A percentile compares a stretch with the other conserved stretches of the same genome.
Evolutionary conservation across 1,284 basidiomycete genomes (phyloP).

Genomic region (Serendipita sp.): DNA sequence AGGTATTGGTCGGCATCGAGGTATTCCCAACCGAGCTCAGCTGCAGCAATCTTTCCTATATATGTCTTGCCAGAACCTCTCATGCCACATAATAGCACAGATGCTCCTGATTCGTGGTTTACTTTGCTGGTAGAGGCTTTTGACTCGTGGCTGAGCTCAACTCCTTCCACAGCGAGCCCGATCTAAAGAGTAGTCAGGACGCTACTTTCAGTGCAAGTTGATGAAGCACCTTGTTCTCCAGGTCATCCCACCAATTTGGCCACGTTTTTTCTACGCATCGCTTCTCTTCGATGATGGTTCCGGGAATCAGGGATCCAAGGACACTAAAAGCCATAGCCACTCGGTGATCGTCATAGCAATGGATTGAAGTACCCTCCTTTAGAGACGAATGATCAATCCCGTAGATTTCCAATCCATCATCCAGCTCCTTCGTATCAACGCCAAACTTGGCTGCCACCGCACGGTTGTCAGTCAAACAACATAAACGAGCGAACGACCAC

Average conservation of each 20-base stretch:
- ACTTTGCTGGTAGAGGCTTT: constrained; percentile 30
- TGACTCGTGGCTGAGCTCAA: constrained; percentile 39
- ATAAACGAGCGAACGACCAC: background rate
- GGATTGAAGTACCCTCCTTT: constrained; percentile 58
- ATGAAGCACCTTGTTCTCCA: constrained; percentile 66
- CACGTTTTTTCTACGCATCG: constrained; percentile 98
- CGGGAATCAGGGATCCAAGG: constrained; percentile 58
- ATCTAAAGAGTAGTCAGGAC: constrained; percentile 39
- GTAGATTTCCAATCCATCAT: constrained; percentile 85
- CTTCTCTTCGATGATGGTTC: constrained; percentile 85
- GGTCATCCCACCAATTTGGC: constrained; percentile 99
- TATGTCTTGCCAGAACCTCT: constrained; percentile 92
- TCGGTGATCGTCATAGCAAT: constrained; percentile 97
- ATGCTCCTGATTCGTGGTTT: constrained; percentile 35
- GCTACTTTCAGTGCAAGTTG: background rate
- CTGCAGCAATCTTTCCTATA: constrained; percentile 68
- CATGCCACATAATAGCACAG: constrained; percentile 88
- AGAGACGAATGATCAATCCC: constrained; percentile 56
- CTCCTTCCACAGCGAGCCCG: constrained; percentile 76
- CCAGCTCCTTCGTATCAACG: constrained; percentile 80
- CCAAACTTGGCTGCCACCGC: constrained; percentile 72
- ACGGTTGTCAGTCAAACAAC: background rate
- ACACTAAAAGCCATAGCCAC: constrained; percentile 98
- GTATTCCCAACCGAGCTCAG: constrained; percentile 57
- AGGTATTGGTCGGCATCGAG: constrained; percentile 84